These are phyloP conservation scores for Leccinum subrobustum DNA, from an alignment of 1,284 basidiomycete species.

Conservation along the genomic window DNA sequence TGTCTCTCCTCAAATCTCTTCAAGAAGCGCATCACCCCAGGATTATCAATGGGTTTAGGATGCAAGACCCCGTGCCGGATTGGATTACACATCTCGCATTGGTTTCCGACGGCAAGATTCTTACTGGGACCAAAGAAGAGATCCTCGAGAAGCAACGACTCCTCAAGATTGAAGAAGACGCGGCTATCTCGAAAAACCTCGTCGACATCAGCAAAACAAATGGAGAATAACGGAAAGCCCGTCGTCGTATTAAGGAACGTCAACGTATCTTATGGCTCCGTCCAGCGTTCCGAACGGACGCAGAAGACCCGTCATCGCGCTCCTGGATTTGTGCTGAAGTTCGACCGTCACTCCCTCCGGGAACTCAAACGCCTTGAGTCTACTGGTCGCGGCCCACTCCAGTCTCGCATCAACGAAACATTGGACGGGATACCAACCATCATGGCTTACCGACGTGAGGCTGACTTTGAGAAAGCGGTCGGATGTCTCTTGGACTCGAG, in stretches of 20 bases:
- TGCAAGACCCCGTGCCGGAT: constrained; percentile 78
- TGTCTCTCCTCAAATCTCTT: constrained; percentile 56
- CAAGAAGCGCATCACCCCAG: constrained; percentile 54
- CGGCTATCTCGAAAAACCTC: not conserved
- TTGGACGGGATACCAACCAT: constrained; percentile 33
- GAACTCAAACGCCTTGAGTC: constrained; percentile 35
- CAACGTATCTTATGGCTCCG: constrained; percentile 64
- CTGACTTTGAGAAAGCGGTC: constrained; percentile 27
- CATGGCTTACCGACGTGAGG: constrained; percentile 29
- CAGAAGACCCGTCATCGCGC: too few species aligned
- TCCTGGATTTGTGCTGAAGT: constrained; percentile 25
- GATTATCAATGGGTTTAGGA: constrained; percentile 78
- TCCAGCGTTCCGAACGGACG: too few species aligned
- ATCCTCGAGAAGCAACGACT: constrained; percentile 30
- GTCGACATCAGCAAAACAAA: not conserved
- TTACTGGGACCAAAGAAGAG: constrained; percentile 45
- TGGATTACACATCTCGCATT: constrained; percentile 81
- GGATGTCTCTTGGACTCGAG: constrained; percentile 24
- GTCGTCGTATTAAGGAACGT: constrained; percentile 56
- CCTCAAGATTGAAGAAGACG: constrained; percentile 6
- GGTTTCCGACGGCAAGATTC: constrained; percentile 50
- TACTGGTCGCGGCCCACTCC: constrained; percentile 28
- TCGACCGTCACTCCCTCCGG: constrained; percentile 32
- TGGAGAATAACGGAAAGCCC: constrained; percentile 19
- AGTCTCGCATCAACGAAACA: constrained; percentile 31